phyloP scores from a whole-genome alignment of 345 rosid genomes.

The Eucalyptus regnans region DNA sequence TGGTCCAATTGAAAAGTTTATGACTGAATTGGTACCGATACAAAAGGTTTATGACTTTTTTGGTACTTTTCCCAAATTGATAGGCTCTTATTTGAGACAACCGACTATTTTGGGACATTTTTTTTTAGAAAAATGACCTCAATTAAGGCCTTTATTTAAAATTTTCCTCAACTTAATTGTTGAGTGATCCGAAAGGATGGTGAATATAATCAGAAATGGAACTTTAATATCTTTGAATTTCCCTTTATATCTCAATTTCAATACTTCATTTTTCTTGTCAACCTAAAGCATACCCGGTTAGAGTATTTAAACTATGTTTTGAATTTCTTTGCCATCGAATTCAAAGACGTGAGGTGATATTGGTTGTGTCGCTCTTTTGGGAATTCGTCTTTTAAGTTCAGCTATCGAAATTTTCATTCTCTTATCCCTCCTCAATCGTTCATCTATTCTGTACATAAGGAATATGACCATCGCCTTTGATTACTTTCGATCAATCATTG shows the following conservation, averaged over 20 bases:
- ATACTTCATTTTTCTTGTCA: neutral
- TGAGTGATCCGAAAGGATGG: neutral
- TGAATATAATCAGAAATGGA: neutral
- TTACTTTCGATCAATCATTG: neutral
- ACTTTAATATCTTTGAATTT: neutral
- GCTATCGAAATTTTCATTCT: neutral
- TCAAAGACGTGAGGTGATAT: neutral
- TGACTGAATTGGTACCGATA: too few relatives aligned
- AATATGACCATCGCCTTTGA: neutral
- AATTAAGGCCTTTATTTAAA: neutral
- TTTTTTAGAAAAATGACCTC: neutral
- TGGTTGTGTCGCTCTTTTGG: neutral
- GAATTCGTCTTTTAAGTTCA: neutral
- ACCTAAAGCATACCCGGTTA: neutral
- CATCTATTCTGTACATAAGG: neutral
- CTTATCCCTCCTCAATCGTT: neutral
- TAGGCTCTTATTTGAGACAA: neutral
- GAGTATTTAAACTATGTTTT: neutral
- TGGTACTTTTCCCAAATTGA: neutral
- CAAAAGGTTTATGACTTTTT: too few relatives aligned
- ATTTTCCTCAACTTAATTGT: neutral
- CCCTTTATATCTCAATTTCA: neutral
- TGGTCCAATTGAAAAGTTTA: too few relatives aligned
- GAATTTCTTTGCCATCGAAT: neutral
- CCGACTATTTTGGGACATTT: neutral